Conservation (phyloP, 2,329 filamentous ascomycete species). For the Pseudovirgaria hyperparasitica region DNA sequence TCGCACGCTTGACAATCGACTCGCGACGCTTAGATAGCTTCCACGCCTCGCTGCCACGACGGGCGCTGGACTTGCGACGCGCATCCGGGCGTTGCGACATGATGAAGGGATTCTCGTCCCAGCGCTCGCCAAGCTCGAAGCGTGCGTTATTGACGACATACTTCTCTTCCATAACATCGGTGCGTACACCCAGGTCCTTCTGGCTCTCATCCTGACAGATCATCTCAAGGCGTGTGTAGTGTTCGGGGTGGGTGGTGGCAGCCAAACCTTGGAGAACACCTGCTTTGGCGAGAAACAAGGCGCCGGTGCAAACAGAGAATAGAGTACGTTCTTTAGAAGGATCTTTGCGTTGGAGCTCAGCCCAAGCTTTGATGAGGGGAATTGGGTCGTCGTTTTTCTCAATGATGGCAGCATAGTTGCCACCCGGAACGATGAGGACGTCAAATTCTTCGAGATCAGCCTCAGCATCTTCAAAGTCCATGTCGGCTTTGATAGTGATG, state of each 20-base stretch:
- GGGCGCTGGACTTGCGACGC: conserved; percentile 33
- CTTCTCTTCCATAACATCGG: conserved; percentile 70
- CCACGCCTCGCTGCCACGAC: conserved; percentile 76
- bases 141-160: conserved; percentile 88
- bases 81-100: conserved; percentile 55
- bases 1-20: conserved; percentile 65
- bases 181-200: conserved; percentile 59
- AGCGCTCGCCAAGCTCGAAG: conserved; percentile 65
- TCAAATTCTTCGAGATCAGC: conserved; percentile 63
- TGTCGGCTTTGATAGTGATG: conserved; percentile 58
- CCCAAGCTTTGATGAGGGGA: conserved; percentile 60
- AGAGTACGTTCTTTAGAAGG: conserved; percentile 70
- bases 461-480: conserved; percentile 67
- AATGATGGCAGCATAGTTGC: conserved; percentile 50
- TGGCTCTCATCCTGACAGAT: conserved; percentile 63
- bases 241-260: conserved; percentile 73
- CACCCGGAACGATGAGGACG: conserved; percentile 65
- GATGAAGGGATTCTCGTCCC: conserved; percentile 75
- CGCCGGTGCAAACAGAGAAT: conserved; percentile 67
- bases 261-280: conserved; percentile 68
- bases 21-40: conserved; percentile 68
- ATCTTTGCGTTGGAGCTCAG: conserved; percentile 68
- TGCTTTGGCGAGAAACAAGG: conserved; percentile 62
- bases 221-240: conserved; percentile 68
- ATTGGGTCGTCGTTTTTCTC: conserved; percentile 50